Evolutionary conservation across 140 eudicot genomes (phyloP).

Genomic region (Cichorium intybus): DNA sequence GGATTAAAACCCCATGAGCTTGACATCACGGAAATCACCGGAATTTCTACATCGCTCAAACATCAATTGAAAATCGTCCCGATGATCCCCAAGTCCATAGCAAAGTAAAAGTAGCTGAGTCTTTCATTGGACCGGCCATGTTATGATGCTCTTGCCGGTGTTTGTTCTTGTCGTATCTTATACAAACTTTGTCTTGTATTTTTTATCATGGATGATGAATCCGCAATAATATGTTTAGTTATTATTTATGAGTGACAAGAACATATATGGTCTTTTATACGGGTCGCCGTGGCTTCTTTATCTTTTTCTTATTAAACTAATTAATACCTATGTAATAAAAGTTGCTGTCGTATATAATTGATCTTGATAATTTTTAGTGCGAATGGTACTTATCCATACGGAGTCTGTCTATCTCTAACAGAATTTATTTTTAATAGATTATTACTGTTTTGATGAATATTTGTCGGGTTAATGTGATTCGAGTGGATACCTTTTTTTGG

Average conservation of each 20-base stretch:
- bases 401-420: too few relatives aligned
- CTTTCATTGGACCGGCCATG: neutral
- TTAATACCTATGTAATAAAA: neutral
- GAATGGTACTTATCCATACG: too few relatives aligned
- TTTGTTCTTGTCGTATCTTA: neutral
- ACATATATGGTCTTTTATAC: neutral
- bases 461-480: too few relatives aligned
- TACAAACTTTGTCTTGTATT: neutral
- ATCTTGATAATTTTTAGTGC: neutral
- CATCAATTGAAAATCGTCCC: constrained; percentile 10
- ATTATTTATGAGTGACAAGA: neutral
- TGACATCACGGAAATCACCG: constrained; percentile 24
- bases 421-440: too few relatives aligned
- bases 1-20: constrained; percentile 20
- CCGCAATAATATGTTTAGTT: neutral
- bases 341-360: neutral
- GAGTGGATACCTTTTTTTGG: too few relatives aligned
- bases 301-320: too few relatives aligned
- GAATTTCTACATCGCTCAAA: constrained; percentile 7
- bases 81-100: neutral
- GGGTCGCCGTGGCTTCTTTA: too few relatives aligned
- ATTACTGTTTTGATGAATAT: too few relatives aligned
- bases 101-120: neutral
- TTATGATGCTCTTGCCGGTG: neutral
- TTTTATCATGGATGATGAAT: neutral